phyloP scores from a whole-genome alignment of 495 filamentous ascomycete genomes.

The Podospora pseudopauciseta region DNA sequence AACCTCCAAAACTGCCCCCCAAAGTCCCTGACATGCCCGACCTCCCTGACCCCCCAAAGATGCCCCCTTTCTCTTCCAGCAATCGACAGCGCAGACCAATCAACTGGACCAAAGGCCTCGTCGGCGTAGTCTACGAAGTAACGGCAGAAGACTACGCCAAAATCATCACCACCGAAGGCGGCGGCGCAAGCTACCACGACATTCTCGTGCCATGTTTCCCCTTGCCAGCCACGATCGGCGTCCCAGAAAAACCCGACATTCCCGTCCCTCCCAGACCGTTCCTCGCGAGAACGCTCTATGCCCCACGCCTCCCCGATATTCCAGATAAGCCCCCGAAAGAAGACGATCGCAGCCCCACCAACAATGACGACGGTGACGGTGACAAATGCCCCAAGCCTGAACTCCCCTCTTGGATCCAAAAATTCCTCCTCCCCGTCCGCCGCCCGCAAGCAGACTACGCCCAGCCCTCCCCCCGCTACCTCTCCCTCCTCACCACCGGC shows the following conservation, averaged over 20 bases:
- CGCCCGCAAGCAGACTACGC: slow-evolving; percentile 66
- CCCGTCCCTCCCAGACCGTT: slow-evolving; percentile 43
- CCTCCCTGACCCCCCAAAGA: slow-evolving; percentile 21
- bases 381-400: slow-evolving; percentile 14
- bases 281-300: slow-evolving; percentile 44
- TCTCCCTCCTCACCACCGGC: slow-evolving; percentile 71
- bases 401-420: slow-evolving; percentile 30
- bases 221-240: slow-evolving; percentile 49
- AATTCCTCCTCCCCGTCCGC: slow-evolving; percentile 33
- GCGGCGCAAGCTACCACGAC: slow-evolving; percentile 75
- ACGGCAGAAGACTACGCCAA: slow-evolving; percentile 73
- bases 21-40: slow-evolving; percentile 26
- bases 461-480: slow-evolving; percentile 79
- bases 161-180: slow-evolving; percentile 89
- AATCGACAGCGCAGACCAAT: slow-evolving; percentile 38
- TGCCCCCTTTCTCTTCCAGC: slow-evolving; percentile 24
- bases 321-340: slow-evolving; percentile 11
- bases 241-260: slow-evolving; percentile 41
- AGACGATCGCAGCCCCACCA: slow-evolving; percentile 11
- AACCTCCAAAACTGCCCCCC: slow-evolving; percentile 24
- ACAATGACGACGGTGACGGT: slow-evolving; percentile 22
- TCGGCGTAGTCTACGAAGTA: slow-evolving; percentile 94
- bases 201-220: slow-evolving; percentile 71
- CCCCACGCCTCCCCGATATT: slow-evolving; percentile 35
- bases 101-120: slow-evolving; percentile 70